Evolutionary conservation across 1,139 yeast species (phyloP), one percentile per base, ranked within the genome.

Genomic region (Debaryomyces nepalensis): DNA sequence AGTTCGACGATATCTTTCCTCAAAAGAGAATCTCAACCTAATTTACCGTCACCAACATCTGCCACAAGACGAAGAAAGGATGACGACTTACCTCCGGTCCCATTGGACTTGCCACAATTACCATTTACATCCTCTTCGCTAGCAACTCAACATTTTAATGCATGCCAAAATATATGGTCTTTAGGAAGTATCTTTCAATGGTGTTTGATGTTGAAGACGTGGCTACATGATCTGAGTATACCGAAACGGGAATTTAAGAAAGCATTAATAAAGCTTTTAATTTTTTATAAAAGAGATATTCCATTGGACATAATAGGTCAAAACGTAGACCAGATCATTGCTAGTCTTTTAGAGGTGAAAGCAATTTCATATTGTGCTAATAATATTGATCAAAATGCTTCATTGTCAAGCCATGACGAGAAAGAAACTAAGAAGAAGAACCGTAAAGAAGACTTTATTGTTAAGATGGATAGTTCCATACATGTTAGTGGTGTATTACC

Each of bases 251-350:
- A 80, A 51, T 77, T 81, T 47, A 64, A 68, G 30, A 75, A 70
- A 47, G 78, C 83, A 0, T 64, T 84, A 33, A 70, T 74, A 20
- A 71, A 75, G 33, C 62, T 84, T 35, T 66, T 82, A 43, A 77
- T 75, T 2, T 79, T 68, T 49, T 75, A 75, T 42, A 63, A 75
- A 35, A 73, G 81, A 5, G 77, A 77, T 34, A 61, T 81, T 18
- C 79, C 81, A 11, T 64, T 77, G 53, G 81, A 80, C 36, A 66
- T 79, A 23, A 76, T 87, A 19, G 84, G 82, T 12, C 72, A 74
- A 33, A 66, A 81, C 37, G 81, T 85, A 1, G 77, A 73, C 26
- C 75, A 73, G 33, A 75, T 81, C 2, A 58, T 85, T 19, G 63
- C 64, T 6, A 68, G 82, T 0, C 65, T 86, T 21, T 57, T 72